A percentile compares a stretch with the other conserved stretches of the same genome.
phyloP scores from a whole-genome alignment of 345 rosid species.

The Stellera chamaejasme region DNA sequence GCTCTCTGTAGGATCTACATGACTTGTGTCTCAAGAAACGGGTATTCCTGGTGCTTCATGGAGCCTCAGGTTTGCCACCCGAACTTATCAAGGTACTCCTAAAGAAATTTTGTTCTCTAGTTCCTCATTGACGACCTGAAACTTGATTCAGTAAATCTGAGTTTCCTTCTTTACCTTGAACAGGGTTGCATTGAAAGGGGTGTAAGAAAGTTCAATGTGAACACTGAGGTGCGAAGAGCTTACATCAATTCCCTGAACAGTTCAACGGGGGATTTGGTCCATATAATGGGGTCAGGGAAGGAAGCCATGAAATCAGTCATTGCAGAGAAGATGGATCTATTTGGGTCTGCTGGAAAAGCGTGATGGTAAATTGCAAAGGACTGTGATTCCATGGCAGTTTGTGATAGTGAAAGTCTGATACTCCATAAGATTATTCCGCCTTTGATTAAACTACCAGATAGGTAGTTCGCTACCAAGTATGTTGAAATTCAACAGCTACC shows the following conservation, averaged over 20 bases:
- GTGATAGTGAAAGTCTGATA: background rate
- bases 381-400: background rate
- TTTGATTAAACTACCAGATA: too few species aligned
- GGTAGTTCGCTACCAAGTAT: too few species aligned
- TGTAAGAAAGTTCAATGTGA: conserved; percentile 83
- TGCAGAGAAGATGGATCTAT: conserved; percentile 74
- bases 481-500: too few species aligned
- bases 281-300: conserved; percentile 65
- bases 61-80: conserved; percentile 82
- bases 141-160: conserved; percentile 4
- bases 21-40: conserved; percentile 62
- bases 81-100: conserved; percentile 60
- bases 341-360: conserved; percentile 88
- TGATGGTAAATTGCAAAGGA: conserved; percentile 11
- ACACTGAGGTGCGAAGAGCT: conserved; percentile 83
- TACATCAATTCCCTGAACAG: conserved; percentile 57
- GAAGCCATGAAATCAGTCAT: conserved; percentile 81
- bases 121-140: background rate
- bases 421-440: too few species aligned
- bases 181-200: conserved; percentile 75
- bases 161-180: conserved; percentile 2
- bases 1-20: conserved; percentile 46
- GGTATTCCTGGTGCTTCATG: conserved; percentile 83
- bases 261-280: conserved; percentile 58
- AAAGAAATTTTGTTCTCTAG: background rate